Evolutionary conservation across 306 rosid species (phyloP).

Genomic region (Dryas drummondii): DNA sequence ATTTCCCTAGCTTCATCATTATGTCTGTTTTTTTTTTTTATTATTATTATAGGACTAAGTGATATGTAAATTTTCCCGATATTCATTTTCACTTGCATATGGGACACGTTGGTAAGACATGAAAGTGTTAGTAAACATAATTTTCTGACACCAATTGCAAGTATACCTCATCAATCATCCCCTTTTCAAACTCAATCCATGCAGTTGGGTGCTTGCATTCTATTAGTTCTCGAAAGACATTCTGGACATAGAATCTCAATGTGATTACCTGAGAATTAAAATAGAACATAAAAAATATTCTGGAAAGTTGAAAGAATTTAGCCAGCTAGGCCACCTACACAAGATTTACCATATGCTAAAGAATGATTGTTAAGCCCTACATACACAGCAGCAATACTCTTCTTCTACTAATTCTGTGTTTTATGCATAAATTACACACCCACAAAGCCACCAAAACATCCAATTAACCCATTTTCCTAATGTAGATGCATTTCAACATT

Average conservation of each 20-base stretch:
- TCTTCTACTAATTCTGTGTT: too few species aligned
- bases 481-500: neutral
- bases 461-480: neutral
- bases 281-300: neutral
- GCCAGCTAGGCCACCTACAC: too few species aligned
- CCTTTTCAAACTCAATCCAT: constrained; percentile 88
- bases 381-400: too few species aligned
- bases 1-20: too few species aligned
- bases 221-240: constrained; percentile 72
- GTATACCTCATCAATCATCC: constrained; percentile 85
- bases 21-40: too few species aligned
- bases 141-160: constrained; percentile 12
- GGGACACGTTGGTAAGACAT: neutral
- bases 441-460: neutral
- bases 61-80: too few species aligned
- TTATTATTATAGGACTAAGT: too few species aligned
- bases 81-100: neutral
- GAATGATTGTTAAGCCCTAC: too few species aligned
- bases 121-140: neutral
- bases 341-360: too few species aligned
- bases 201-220: constrained; percentile 83
- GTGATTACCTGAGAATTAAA: constrained; percentile 6
- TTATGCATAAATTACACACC: neutral
- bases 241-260: constrained; percentile 38
- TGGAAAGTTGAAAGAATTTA: neutral